Base-by-base conservation (phyloP, 1,284 basidiomycete species). In the Boletus sp. region DNA sequence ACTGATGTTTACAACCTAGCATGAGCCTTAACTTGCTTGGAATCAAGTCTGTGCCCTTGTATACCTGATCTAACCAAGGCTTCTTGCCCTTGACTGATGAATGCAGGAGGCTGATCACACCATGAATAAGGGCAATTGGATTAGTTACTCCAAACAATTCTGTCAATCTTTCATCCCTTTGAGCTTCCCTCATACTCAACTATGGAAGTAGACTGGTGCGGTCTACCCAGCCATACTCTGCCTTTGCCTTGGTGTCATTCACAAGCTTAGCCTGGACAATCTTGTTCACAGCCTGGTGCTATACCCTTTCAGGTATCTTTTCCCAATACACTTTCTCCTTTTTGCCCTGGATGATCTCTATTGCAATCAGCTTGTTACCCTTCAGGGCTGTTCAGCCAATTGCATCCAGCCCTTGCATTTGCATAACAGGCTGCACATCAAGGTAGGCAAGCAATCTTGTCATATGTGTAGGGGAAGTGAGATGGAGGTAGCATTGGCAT, bases 141-240 rank as follows among this genome's bases (percentile, higher is more conserved):
- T 83, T 95, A 2, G 86, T 94, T 23, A 84, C 89, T 0, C 90
- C 90, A 6, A 91, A 90, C 64, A 92, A 91, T 66, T 89, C 87
- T 0, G 86, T 87, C 65, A 37, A 84, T 74, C 28, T 27, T 48
- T 23, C 4, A 1, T 25, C 51, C 46, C 25, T 27, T 40, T 17
- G 0, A 6, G 3, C 13, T 8, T 31, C 30, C 27, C 30, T n/a
- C 19, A n/a, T 23, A 23, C 67, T 67, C 1, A 58, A 48, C n/a
- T 48, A 4, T 52, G 14, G 16, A 25, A 27, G 64, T 66, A 93
- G 92, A 95, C 93, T 0, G 94, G 94, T 2, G 86, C 89, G 0
- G 83, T 86, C 5, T 95, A 94, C 68, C 74, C 88, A 0, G 80
- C 85, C 0, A 71, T 74, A 0, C 78, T 91, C 21, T 4, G 13